Conservation (phyloP, 148 eudicot genomes). For the Gaultheria prostrata region DNA sequence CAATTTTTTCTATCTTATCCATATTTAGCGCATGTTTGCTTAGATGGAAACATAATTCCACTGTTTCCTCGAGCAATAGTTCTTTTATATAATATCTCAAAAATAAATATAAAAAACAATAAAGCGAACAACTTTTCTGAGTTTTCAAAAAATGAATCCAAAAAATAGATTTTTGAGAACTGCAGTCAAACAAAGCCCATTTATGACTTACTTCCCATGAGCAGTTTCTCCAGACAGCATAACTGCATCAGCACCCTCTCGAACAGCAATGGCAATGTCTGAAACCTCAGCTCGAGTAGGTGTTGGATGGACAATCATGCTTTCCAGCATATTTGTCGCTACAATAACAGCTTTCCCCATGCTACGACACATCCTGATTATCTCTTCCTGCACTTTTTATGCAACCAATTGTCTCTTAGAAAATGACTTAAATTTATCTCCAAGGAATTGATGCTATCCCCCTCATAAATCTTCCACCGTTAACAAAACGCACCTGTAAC, state of each 20-base stretch:
- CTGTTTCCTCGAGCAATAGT: neutral
- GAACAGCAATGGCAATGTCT: constrained; percentile 95
- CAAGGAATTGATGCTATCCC: neutral
- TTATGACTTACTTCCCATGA: constrained; percentile 80
- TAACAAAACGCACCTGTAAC: constrained; percentile 53
- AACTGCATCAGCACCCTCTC: constrained; percentile 97
- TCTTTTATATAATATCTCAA: neutral
- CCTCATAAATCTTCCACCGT: constrained; percentile 1
- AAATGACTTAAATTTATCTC: constrained; percentile 1
- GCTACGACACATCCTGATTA: constrained; percentile 81
- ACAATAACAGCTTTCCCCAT: constrained; percentile 99
- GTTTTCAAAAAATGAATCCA: neutral
- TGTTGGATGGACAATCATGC: constrained; percentile 98
- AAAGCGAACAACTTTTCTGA: neutral
- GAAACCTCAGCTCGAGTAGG: constrained; percentile 99
- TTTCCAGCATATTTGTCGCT: constrained; percentile 99
- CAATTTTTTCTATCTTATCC: neutral
- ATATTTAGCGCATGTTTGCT: neutral
- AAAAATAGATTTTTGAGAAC: neutral
- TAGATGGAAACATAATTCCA: neutral
- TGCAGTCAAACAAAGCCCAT: neutral
- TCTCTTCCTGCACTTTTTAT: constrained; percentile 69
- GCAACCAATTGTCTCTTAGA: neutral
- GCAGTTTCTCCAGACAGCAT: constrained; percentile 99
- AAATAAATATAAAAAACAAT: neutral